Evolutionary conservation across 768 basidiomycete species (phyloP), one percentile per base, ranked within the genome.

Genomic region (Pisolithus albus): DNA sequence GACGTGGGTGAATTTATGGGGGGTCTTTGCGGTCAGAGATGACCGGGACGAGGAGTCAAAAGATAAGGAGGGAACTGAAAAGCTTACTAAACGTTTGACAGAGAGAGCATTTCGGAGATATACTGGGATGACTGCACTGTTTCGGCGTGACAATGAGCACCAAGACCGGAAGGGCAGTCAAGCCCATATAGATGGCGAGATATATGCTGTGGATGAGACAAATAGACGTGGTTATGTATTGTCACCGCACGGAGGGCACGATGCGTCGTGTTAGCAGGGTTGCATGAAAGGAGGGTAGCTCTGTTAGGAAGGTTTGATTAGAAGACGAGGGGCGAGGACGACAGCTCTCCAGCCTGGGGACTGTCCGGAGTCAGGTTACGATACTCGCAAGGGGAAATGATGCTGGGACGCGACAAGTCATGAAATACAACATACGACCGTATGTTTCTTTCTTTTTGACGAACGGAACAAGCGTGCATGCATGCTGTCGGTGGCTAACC

Each of bases 1-100:
- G 46, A 37, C 47, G 52, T 51, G 40, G 41, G 30, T 40, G 41
- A 19, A 36, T 50, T 16, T 52, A 52, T 11, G 32, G 26, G 16
- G 13, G 39, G 32, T 8, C 23, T 36, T 48, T 56, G 43, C 37
- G 51, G 47, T 26, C 16, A 52, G 37, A 24, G 30, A 30, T 46
- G 28, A 42, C 28, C 28, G 44, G 9, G 13, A 15, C 4, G 34
- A 34, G 34, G 24, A 26, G 37, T 30, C 36, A 30, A 48, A 34
- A 53, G 41, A 49, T 45, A 49, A 47, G 43, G 46, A 6, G 8
- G 43, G 46, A 6, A 9, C 18, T 21, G 45, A 2, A 28, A 15
- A 45, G 52, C 46, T 23, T 41, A 41, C 40, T 21, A 41, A 23
- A 18, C 16, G 43, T 11, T 10, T 15, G 24, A 23, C 24, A 13